Base-by-base conservation (phyloP, 1,139 yeast species). In the Taphrina pruni region DNA sequence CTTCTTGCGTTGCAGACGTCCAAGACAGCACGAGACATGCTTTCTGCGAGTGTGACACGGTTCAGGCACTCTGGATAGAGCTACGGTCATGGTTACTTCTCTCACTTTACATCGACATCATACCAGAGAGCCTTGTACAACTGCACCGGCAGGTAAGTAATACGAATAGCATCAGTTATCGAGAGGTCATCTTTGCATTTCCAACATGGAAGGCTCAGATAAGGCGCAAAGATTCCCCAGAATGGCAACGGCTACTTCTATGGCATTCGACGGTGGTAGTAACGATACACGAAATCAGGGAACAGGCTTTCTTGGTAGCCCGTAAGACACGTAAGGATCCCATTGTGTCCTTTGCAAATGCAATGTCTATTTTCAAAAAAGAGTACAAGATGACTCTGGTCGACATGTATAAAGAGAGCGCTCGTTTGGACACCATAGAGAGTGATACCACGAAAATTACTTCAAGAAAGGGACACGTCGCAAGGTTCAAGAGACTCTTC, bases 321-420 rank as follows among this genome's bases (percentile, higher is more conserved):
- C 26, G 58, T 36, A 32, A 32, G 20, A 11, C 8, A 12, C 36
- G 36, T 8, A 11, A 43, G 26, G n/a, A 11, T 7, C 26, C 58
- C 12, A 35, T 14, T 11, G 26, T 20, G 9, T 11, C 26, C 20
- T 32, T 32, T 12, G 36, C 12, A 6, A 36, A 54, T 32, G 26
- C 36, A 8, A 35, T 35, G 58, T 20, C 58, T 17, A 14, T 26
- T 8, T 14, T 54, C 21, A 32, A 9, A 12, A 54, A 36, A 38
- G 58, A 54, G 36, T 54, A 54, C 58, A 54, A 38, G 26, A 17
- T 54, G 26, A 36, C 26, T 20, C 43, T 54, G 41, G 58, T 54
- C 11, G 45, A 35, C n/a, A 54, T 54, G 36, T 36, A 54, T 20
- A 20, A 32, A 12, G 58, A 54, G 43, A 20, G 58, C 43, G 17